A percentile compares a stretch with the other conserved stretches of the same genome.
Conservation (phyloP, 768 basidiomycete species). For the Termitomyces sp. region DNA sequence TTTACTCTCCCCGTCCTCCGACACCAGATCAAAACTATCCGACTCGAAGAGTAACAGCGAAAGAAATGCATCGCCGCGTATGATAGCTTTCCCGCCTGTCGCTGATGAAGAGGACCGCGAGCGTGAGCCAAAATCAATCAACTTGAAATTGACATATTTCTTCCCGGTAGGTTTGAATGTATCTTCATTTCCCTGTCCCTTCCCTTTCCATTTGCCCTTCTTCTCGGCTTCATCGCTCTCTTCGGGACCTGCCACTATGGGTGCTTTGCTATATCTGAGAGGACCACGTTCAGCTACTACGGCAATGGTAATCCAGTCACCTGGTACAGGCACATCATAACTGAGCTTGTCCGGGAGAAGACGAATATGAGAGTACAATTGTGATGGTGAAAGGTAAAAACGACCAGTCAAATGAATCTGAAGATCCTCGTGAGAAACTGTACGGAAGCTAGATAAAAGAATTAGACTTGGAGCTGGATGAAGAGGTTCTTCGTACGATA, state of each 20-base stretch:
- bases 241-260: constrained; percentile 47
- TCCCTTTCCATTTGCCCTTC: constrained; percentile 28
- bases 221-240: constrained; percentile 30
- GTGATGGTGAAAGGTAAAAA: constrained; percentile 85
- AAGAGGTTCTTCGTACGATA: constrained; percentile 51
- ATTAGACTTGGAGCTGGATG: constrained; percentile 1
- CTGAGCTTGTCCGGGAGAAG: constrained; percentile 72
- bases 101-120: constrained; percentile 46
- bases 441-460: constrained; percentile 53
- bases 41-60: constrained; percentile 86
- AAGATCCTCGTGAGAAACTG: constrained; percentile 67
- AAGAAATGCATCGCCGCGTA: constrained; percentile 79
- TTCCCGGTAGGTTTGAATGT: constrained; percentile 48
- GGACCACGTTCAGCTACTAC: constrained; percentile 90
- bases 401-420: constrained; percentile 78
- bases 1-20: constrained; percentile 42
- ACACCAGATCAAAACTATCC: constrained; percentile 58
- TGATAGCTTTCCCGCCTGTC: constrained; percentile 47
- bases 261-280: constrained; percentile 65
- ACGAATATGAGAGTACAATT: constrained; percentile 80
- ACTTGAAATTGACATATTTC: constrained; percentile 82
- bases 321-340: constrained; percentile 87
- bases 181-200: constrained; percentile 26
- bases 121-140: constrained; percentile 74
- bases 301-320: constrained; percentile 95